These are phyloP conservation scores for Zoysia japonica DNA, from an alignment of 176 grass and related monocot genomes.

Conservation along the genomic window DNA sequence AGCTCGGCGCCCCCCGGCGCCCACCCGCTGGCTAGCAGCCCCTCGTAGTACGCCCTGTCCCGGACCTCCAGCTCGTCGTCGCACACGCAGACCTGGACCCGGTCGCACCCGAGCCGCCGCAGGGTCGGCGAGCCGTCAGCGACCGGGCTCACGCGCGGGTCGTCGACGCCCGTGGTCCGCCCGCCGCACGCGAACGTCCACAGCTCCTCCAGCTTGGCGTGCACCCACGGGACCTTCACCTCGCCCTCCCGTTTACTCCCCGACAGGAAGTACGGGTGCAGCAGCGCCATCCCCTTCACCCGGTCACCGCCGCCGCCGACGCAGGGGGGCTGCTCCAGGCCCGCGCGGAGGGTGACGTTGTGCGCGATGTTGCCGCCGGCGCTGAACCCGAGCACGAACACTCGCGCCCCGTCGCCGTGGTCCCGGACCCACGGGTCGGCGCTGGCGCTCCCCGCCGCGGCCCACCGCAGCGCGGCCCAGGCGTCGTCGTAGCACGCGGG, in stretches of 20 bases:
- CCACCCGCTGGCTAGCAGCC: constrained; percentile 42
- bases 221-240: constrained; percentile 21
- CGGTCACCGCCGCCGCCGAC: not conserved
- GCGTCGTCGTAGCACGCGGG: constrained; percentile 61
- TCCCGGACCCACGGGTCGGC: constrained; percentile 38
- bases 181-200: constrained; percentile 34
- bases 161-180: not conserved
- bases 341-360: constrained; percentile 48
- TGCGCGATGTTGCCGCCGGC: constrained; percentile 55
- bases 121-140: constrained; percentile 37
- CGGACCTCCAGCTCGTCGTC: constrained; percentile 26
- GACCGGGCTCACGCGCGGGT: constrained; percentile 44
- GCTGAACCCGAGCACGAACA: constrained; percentile 55
- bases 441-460: not conserved
- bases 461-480: constrained; percentile 44
- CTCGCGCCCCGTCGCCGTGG: constrained; percentile 29
- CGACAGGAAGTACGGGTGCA: constrained; percentile 43
- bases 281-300: constrained; percentile 40
- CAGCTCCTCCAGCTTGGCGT: constrained; percentile 34
- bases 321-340: constrained; percentile 1
- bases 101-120: constrained; percentile 24
- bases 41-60: constrained; percentile 25
- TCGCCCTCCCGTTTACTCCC: not conserved
- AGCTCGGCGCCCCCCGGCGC: not conserved
- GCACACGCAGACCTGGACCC: constrained; percentile 24